Evolutionary conservation across 2,329 filamentous ascomycete species (phyloP).

Genomic region (Myriosclerotinia duriaeana): DNA sequence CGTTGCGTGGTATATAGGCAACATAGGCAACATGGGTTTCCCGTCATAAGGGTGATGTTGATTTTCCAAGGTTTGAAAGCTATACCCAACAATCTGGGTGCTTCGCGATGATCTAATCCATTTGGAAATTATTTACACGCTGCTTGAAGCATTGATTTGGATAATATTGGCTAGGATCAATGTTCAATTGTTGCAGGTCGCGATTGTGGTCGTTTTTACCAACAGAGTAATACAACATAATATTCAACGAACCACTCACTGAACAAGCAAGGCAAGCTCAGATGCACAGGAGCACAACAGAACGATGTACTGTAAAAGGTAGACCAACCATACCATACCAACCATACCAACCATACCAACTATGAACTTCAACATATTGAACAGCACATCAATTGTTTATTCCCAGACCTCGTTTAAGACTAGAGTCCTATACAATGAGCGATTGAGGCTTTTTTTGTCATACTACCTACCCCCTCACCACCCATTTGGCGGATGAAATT

Average conservation of each 20-base stretch:
- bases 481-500: background rate
- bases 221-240: conserved; percentile 1
- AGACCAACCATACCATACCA: no score
- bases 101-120: conserved; percentile 9
- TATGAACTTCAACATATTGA: conserved; percentile 9
- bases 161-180: background rate
- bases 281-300: conserved; percentile 15
- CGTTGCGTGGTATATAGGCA: conserved; percentile 1
- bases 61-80: background rate
- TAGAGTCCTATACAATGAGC: conserved; percentile 13
- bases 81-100: conserved; percentile 16
- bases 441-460: conserved; percentile 2
- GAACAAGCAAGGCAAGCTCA: conserved; percentile 17
- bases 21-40: conserved; percentile 7
- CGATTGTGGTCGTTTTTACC: background rate
- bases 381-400: conserved; percentile 11
- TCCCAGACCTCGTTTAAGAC: background rate
- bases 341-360: no score
- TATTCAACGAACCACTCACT: conserved; percentile 20
- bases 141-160: background rate
- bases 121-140: background rate
- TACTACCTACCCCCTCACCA: conserved; percentile 5
- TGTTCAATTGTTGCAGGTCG: conserved; percentile 2
- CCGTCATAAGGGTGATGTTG: background rate
- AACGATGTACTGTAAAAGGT: conserved; percentile 1